Base-by-base conservation (phyloP, 1,284 basidiomycete genomes). In the Agroathelia rolfsii region DNA sequence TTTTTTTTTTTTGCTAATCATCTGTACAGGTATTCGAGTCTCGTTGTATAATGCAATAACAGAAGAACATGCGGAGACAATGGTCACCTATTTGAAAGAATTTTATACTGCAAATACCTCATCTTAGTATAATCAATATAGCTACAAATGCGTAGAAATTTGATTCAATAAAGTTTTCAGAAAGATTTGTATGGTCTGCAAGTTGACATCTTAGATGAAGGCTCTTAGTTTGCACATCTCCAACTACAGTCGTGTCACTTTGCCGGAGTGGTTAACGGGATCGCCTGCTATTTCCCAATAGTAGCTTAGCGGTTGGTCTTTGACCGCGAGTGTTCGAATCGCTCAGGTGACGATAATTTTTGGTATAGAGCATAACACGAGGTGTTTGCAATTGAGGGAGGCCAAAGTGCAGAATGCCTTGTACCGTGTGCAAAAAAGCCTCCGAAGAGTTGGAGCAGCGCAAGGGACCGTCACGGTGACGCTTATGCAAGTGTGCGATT, bases 31-130 rank as follows among this genome's bases (percentile, higher is more conserved):
- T 10, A 81, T 95, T 36, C 81, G 95, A 11, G 76, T 85, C 3
- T 95, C 90, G 12, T 61, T 98, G 5, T 99, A 99, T 64, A 99
- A 99, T 43, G 93, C 94, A 6, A 69, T 97, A 40, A 83, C 84
- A 2, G 77, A 92, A 42, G 78, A 87, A 38, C 75, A 89, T 41
- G 66, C 67, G 0, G 76, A 82, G 41, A 62, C 55, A 35, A 50
- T 85, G 8, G 61, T 80, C 17, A 58, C 52, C 1, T 85, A 80
- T 43, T 76, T 82, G 49, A 56, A 60, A 24, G 62, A 69, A 19
- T 85, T 82, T 43, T 43, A 58, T 24, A 40, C 38, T 12, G 37
- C 46, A 20, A 42, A 49, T 16, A 39, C 37, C 20, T 9, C 33
- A 12, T 6, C 9, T 46, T 62, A 25, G 31, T 32, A 26, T 22